Conservation (phyloP, 768 basidiomycete species). For the Polyporus arcularius region DNA sequence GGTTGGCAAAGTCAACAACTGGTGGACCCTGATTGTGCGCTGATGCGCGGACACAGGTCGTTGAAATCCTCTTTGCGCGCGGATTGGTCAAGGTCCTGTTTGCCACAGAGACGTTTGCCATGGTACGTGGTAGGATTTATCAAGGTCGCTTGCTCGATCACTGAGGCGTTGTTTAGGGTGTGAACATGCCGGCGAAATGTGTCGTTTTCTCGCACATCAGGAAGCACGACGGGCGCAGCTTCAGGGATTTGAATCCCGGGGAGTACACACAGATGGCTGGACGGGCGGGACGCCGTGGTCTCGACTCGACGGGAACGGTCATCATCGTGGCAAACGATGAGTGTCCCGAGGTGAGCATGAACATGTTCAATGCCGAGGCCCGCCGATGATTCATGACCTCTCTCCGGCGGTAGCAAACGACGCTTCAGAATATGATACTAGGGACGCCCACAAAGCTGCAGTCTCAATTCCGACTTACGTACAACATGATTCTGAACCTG, state of each 20-base stretch:
- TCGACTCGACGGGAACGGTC: constrained; percentile 95
- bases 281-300: constrained; percentile 91
- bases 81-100: constrained; percentile 96
- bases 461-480: constrained; percentile 96
- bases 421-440: constrained; percentile 86
- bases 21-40: not conserved
- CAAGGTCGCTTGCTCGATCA: not conserved
- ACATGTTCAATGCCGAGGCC: not conserved
- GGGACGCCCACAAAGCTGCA: constrained; percentile 90
- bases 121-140: constrained; percentile 56
- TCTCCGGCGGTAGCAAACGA: constrained; percentile 55
- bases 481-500: constrained; percentile 98
- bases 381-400: not conserved
- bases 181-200: constrained; percentile 98
- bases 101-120: constrained; percentile 98
- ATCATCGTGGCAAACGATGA: constrained; percentile 85
- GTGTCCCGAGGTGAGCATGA: constrained; percentile 72
- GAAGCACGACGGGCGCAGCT: constrained; percentile 93
- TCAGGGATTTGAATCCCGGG: constrained; percentile 87
- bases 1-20: constrained; percentile 42
- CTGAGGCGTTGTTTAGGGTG: constrained; percentile 61
- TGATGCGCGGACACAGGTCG: constrained; percentile 55
- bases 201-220: constrained; percentile 95
- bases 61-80: constrained; percentile 93
- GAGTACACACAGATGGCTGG: constrained; percentile 99